Base-by-base conservation (phyloP, 208 protist species). In the Porcisia hertigi region DNA sequence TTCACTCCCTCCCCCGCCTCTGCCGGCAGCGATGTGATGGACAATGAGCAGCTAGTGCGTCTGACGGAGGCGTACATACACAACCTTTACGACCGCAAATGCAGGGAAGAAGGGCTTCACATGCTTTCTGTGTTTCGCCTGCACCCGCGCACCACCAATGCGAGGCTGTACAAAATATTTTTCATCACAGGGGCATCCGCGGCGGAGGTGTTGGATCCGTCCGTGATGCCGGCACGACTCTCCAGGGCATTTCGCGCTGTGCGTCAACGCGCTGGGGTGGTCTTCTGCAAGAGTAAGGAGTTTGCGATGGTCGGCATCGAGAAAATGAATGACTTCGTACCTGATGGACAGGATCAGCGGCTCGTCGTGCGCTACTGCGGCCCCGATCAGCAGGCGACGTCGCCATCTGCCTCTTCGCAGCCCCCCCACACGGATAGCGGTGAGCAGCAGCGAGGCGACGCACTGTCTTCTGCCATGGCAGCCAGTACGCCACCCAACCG, bases 321-420 rank as follows among this genome's bases (percentile, higher is more conserved):
- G 76, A 97, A 94, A 74, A 82, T 94, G 12, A 71, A 95, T 81
- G 79, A 95, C 73, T 97, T 97, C 76, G 90, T 93, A 8, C 90
- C 93, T 9, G 77, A 91, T 59, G 81, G 90, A 34, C 92, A 97
- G 71, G 88, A 92, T 70, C 86, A 94, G 73, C 86, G 84, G 53
- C 86, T 97, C 6, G 69, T 79, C 25, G 93, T 94, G 65, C 83
- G 81, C 0, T 95, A 94, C 83, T 94, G 87, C 76, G 85, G 86
- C 16, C 88, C 83, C 0, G 88, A 91, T 54, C 71, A 66, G 49
- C 58, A 73, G 66, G 52, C 23, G 12, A 60, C 77, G 49, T 49
- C 75, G 54, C 79, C 76, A 7, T 77, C 86, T 0, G 69, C 62
- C 45, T 69, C 73, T 12, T 57, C 79, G n/a, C 55, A 69, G 25